phyloP scores from a whole-genome alignment of 306 rosid genomes.

The Vachellia collinsii region DNA sequence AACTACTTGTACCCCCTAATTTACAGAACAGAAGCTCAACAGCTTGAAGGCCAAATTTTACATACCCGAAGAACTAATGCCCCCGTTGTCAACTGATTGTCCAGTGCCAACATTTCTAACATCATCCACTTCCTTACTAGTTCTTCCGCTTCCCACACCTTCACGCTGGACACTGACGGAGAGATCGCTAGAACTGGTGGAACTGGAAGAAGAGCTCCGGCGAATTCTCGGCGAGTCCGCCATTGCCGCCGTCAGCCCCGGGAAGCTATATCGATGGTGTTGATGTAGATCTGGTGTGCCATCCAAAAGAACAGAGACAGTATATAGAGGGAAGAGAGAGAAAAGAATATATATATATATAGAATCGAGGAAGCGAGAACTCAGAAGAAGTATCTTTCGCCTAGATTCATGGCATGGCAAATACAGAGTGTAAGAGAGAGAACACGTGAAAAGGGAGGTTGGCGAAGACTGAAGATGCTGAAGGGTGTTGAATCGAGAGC shows the following conservation, averaged over 20 bases:
- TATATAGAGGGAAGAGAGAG: neutral
- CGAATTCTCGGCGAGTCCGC: conserved; percentile 51
- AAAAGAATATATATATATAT: neutral
- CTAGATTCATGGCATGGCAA: too few relatives aligned
- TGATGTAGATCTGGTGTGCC: conserved; percentile 51
- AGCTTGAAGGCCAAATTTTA: neutral
- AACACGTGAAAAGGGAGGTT: too few relatives aligned
- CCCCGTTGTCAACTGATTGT: conserved; percentile 37
- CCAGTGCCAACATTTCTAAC: conserved; percentile 34
- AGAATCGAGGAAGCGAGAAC: neutral
- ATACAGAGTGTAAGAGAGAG: too few relatives aligned
- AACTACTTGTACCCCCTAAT: too few relatives aligned
- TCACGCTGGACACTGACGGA: conserved; percentile 40
- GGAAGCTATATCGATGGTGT: conserved; percentile 19
- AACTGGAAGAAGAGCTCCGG: conserved; percentile 44
- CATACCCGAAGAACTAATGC: conserved; percentile 56
- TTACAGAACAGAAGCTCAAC: conserved; percentile 29
- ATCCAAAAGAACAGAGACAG: neutral
- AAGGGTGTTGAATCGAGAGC: too few relatives aligned
- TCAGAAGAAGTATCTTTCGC: too few relatives aligned
- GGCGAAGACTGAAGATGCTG: too few relatives aligned
- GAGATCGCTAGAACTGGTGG: conserved; percentile 38
- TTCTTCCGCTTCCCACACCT: conserved; percentile 37
- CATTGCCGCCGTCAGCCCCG: conserved; percentile 50
- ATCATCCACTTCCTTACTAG: conserved; percentile 45